phyloP scores from a whole-genome alignment of 768 basidiomycete species.

The Boletus eberwhitei region DNA sequence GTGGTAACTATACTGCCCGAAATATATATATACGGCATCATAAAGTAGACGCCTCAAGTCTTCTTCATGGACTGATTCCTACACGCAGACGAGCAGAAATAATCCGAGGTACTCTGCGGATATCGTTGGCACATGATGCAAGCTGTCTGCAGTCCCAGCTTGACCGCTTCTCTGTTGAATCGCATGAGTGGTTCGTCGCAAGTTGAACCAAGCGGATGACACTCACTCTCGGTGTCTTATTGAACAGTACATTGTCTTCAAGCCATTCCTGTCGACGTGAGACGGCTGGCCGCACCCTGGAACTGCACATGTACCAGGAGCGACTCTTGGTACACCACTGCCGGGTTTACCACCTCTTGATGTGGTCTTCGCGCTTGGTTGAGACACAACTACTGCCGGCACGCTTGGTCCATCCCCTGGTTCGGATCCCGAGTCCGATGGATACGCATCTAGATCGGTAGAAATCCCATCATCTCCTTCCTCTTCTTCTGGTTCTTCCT shows the following conservation, averaged over 20 bases:
- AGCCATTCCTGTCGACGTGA: slow-evolving; percentile 52
- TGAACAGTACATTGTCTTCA: slow-evolving; percentile 55
- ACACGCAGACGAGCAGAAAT: slow-evolving; percentile 60
- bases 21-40: neutral
- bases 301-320: slow-evolving; percentile 47
- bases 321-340: neutral
- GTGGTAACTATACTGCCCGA: neutral
- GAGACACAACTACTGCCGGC: slow-evolving; percentile 8
- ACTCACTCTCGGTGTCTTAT: slow-evolving; percentile 61
- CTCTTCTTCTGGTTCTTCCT: slow-evolving; percentile 22
- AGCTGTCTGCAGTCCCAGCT: slow-evolving; percentile 44
- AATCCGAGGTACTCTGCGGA: slow-evolving; percentile 58
- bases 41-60: slow-evolving; percentile 18
- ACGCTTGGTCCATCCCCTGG: slow-evolving; percentile 20
- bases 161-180: slow-evolving; percentile 52
- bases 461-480: slow-evolving; percentile 19
- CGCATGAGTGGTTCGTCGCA: slow-evolving; percentile 7
- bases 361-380: slow-evolving; percentile 4
- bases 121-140: slow-evolving; percentile 65
- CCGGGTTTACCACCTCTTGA: slow-evolving; percentile 13
- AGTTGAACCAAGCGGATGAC: neutral
- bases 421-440: slow-evolving; percentile 28
- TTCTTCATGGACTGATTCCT: slow-evolving; percentile 60
- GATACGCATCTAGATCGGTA: slow-evolving; percentile 33
- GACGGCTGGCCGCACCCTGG: slow-evolving; percentile 56